Percentiles rank a stretch among this genome's conserved stretches.
Evolutionary conservation across 2,329 filamentous ascomycete species (phyloP).

Genomic region (Ophiostoma perfectum): DNA sequence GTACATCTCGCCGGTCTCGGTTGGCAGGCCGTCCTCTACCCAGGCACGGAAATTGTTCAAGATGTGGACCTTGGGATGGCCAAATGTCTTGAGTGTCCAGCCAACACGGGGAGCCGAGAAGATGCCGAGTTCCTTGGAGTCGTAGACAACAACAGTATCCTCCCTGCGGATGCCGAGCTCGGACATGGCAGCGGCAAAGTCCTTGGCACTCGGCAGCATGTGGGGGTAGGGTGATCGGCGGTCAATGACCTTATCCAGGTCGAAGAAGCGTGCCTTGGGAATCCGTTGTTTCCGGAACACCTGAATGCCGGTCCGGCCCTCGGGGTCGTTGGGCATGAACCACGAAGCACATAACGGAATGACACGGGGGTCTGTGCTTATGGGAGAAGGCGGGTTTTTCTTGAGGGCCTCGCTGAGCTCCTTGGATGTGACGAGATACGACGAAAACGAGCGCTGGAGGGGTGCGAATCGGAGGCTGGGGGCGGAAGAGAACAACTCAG

Average conservation of each 20-base stretch:
- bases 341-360: conserved; percentile 88
- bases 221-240: conserved; percentile 85
- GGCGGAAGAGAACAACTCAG: conserved; percentile 33
- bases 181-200: conserved; percentile 84
- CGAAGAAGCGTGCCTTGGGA: conserved; percentile 88
- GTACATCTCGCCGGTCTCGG: conserved; percentile 71
- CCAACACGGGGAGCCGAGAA: conserved; percentile 90
- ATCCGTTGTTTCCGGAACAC: conserved; percentile 79
- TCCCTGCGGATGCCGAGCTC: conserved; percentile 79
- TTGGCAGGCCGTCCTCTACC: conserved; percentile 76
- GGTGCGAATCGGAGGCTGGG: conserved; percentile 27
- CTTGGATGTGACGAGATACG: conserved; percentile 79
- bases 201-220: conserved; percentile 80
- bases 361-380: conserved; percentile 75
- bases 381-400: conserved; percentile 71
- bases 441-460: conserved; percentile 57
- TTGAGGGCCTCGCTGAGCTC: conserved; percentile 77
- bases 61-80: conserved; percentile 80
- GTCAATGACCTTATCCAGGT: conserved; percentile 88
- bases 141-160: conserved; percentile 90
- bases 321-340: conserved; percentile 85
- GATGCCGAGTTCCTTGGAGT: conserved; percentile 83
- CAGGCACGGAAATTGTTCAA: conserved; percentile 96
- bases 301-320: conserved; percentile 68
- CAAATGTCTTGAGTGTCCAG: conserved; percentile 89